Base-by-base conservation (phyloP, 352 stramenopile genomes). In the Lagenidium giganteum region DNA sequence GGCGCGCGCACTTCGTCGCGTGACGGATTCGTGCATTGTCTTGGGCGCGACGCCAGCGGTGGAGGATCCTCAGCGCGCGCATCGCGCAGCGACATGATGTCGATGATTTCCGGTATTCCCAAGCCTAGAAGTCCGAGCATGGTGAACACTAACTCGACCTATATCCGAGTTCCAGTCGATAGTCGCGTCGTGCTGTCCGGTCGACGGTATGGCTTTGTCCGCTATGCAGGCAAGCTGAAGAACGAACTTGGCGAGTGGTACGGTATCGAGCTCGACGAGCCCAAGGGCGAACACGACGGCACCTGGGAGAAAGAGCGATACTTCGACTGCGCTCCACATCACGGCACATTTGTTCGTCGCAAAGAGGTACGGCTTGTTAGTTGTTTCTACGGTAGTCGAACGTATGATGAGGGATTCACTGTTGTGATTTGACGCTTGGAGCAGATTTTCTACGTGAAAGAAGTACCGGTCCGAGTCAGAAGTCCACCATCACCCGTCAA, bases 241-340 rank as follows among this genome's bases (percentile, higher is more conserved):
- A 64, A 64, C 43, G 70, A 80, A 23, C 57, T 55, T 0, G 73
- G 73, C 30, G 73, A 87, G 35, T 87, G 73, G 70, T 87, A 87
- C 40, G 73, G 73, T 39, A 60, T 87, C 27, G 73, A 60, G 3
- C 53, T 87, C 22, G 66, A 87, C 44, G 70, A 87, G 42, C 55
- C 70, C 44, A 83, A 79, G 48, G 73, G 73, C 25, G 60, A 83
- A 26, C 53, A 64, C 27, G 70, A 87, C 30, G 73, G 73, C 4
- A 50, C 54, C n/a, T 63, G 43, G 32, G 54, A 64, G 6, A 75
- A 73, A 30, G 61, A 80, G 14, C 56, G 66, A 16, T 76, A 77
- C 48, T 87, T 87, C 27, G 51, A 69, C 11, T 84, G 73, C 24
- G 40, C 66, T 17, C 23, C 61, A 13, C 62, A 67, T 50, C 66